Evolutionary conservation across 2,329 filamentous ascomycete genomes (phyloP), one percentile per base, ranked within the genome.

Genomic region (Fusarium pilosicola): DNA sequence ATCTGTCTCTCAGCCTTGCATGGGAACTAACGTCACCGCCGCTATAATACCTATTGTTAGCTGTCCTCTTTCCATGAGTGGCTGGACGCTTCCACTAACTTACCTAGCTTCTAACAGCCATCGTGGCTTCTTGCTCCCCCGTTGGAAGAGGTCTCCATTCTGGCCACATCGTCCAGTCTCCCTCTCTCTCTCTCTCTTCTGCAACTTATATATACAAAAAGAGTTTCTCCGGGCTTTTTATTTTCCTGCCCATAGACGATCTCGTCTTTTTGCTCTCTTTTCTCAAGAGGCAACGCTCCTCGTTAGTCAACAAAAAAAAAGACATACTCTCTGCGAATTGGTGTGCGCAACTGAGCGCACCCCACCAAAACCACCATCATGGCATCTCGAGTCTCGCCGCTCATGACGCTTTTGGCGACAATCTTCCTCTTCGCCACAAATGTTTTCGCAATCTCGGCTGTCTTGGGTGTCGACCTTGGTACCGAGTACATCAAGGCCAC

Each of bases 401-500:
- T 85, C 76, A 79, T 78, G 74, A 77, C 81, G 73, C 79, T 84
- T 76, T 79, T 85, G 56, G 82, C 82, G 73, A 80, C 79, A 60
- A 62, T 83, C 60, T 79, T 83, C 58, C 74, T 84, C 56, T 74
- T 84, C 44, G 78, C 82, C n/a, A 73, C 80, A 52, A 80, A 89
- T 74, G 87, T 87, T 46, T 84, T 87, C 46, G 88, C 88, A 32
- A 84, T 85, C 56, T 86, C 94, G 14, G 94, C 94, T 60, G 95
- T 98, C 24, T 87, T 99, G 28, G 96, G 96, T 73, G 89, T 99
- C 78, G 96, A 99, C 84, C 88, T 99, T 62, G 96, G 96, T 76
- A 98, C 96, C 64, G 94, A 97, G 82, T 98, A 97, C 85, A 93
- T 99, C 85, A 99, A 98, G 86, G 96, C 96, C 34, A 92, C 94